Base-by-base conservation (phyloP, 1,139 yeast species). In the Candida buenavistaensis region DNA sequence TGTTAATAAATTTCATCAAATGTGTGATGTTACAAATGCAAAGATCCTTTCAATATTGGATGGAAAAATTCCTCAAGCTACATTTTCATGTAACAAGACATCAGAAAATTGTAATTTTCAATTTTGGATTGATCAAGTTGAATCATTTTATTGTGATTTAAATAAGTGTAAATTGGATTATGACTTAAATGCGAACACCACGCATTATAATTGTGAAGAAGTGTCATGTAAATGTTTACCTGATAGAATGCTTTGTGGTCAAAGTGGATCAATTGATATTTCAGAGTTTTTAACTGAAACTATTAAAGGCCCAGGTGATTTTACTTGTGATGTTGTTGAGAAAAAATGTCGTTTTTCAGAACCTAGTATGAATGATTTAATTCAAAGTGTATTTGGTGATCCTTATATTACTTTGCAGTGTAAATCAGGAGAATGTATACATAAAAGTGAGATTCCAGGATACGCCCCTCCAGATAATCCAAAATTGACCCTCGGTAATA, bases 331-430 rank as follows among this genome's bases (percentile, higher is more conserved):
- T 54, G 60, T 85, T 16, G 57, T 61, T 5, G 59, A 73, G 10
- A 74, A 69, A 28, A 60, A 68, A 28, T 92, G 98, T 64, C 70
- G 72, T 35, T 92, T 92, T 54, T 82, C 92, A 3, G 98, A 92
- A 55, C 97, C 98, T 25, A 82, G 95, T 40, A 92, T 92, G 97
- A 87, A 92, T 59, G 95, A 86, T 45, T 73, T 92, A 51, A 92
- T 92, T 40, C 72, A 80, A 41, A 80, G 88, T 11, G 95, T 92
- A 3, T 92, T 92, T 62, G 98, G 98, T 11, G 98, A 92, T 55
- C 87, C 90, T 1, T 76, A 78, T 49, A 92, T 92, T 50, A 83
- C 92, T 1, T 66, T 92, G 38, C 70, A 75, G 33, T 92, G 98
- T 61, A 62, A 65, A 10, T 79, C 96, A 1, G 92, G 96, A 34